Evolutionary conservation across 2,329 filamentous ascomycete species (phyloP).

Genomic region (Neofusicoccum parvum): DNA sequence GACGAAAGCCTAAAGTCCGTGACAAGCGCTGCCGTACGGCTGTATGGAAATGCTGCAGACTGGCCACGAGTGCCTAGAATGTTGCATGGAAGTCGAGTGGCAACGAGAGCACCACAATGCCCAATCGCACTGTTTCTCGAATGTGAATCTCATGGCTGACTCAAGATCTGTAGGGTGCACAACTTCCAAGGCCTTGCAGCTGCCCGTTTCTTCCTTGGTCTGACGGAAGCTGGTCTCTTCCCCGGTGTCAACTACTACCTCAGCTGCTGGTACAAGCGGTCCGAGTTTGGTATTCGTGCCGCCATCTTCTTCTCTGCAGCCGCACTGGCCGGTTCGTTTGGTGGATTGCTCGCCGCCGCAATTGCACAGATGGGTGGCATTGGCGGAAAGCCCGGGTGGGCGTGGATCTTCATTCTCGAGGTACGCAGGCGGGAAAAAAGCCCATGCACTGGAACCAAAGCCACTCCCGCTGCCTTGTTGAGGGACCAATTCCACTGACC

Average conservation of each 20-base stretch:
- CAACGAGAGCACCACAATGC: background rate
- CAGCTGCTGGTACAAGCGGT: slow-evolving; percentile 80
- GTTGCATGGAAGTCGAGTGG: too few relatives aligned
- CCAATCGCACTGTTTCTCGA: background rate
- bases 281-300: slow-evolving; percentile 77
- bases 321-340: slow-evolving; percentile 76
- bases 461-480: too few relatives aligned
- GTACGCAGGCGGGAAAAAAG: background rate
- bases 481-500: background rate
- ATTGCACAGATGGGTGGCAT: slow-evolving; percentile 71
- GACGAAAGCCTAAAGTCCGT: too few relatives aligned
- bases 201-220: slow-evolving; percentile 63
- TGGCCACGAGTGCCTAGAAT: too few relatives aligned
- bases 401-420: slow-evolving; percentile 41
- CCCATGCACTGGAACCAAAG: too few relatives aligned
- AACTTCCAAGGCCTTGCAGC: slow-evolving; percentile 29
- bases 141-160: background rate
- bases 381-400: slow-evolving; percentile 47
- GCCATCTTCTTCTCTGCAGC: slow-evolving; percentile 85
- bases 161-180: background rate
- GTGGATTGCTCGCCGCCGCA: slow-evolving; percentile 71
- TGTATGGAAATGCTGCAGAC: too few relatives aligned
- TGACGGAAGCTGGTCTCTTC: slow-evolving; percentile 71
- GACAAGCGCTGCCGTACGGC: too few relatives aligned
- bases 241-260: slow-evolving; percentile 74